Evolutionary conservation across 1,139 yeast species (phyloP).

Genomic region (Pichia sp.): DNA sequence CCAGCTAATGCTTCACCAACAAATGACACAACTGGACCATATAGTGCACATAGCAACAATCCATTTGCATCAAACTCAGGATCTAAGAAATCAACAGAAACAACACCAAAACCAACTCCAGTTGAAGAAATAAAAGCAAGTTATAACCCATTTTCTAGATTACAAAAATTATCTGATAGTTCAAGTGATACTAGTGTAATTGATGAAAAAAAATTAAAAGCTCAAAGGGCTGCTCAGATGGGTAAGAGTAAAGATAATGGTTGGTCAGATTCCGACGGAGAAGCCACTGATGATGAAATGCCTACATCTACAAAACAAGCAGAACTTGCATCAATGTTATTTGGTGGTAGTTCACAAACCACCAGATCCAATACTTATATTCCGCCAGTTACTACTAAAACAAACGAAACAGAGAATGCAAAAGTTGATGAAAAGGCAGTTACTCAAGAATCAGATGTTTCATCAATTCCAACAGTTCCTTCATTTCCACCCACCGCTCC

Average conservation of each 20-base stretch:
- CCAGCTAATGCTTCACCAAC: slow-evolving; percentile 5
- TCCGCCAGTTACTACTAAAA: slow-evolving; percentile 11
- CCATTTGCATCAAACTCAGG: slow-evolving; percentile 27
- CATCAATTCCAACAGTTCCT: not conserved
- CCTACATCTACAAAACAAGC: slow-evolving; percentile 48
- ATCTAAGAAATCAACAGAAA: not conserved
- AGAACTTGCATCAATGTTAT: slow-evolving; percentile 48
- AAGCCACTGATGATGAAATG: slow-evolving; percentile 42
- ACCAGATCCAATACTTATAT: slow-evolving; percentile 18
- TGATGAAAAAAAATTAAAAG: slow-evolving; percentile 52
- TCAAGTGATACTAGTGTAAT: slow-evolving; percentile 17
- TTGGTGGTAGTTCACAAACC: slow-evolving; percentile 33
- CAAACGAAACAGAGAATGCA: not conserved
- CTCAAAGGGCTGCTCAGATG: slow-evolving; percentile 60
- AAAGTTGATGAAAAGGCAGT: not conserved
- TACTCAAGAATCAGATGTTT: not conserved
- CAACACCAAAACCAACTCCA: not conserved
- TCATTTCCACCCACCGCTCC: slow-evolving; percentile 4
- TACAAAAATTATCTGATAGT: slow-evolving; percentile 22
- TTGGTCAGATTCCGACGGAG: slow-evolving; percentile 43
- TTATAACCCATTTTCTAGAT: slow-evolving; percentile 48
- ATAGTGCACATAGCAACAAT: slow-evolving; percentile 21
- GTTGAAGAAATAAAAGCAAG: slow-evolving; percentile 11
- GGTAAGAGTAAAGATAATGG: slow-evolving; percentile 44
- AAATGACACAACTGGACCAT: slow-evolving; percentile 4